Conservation (phyloP, 805 yeast species). For the Yamadazyma insecticola region DNA sequence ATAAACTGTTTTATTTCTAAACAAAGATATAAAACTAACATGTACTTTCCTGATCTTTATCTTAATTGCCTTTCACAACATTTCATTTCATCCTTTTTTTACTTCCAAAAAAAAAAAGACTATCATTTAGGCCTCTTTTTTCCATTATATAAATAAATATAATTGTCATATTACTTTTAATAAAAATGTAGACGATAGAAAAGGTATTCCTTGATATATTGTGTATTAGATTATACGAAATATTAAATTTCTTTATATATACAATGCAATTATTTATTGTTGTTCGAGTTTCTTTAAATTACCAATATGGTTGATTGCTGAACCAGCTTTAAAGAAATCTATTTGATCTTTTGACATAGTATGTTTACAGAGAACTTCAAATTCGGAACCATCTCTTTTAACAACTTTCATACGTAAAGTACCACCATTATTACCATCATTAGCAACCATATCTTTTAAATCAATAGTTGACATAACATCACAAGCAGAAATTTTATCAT, state of each 20-base stretch:
- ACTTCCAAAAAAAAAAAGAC: too few relatives aligned
- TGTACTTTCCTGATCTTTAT: too few relatives aligned
- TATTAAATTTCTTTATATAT: too few relatives aligned
- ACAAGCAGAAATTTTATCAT: constrained; percentile 73
- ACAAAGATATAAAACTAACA: too few relatives aligned
- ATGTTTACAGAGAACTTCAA: constrained; percentile 76
- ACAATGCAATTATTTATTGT: too few relatives aligned
- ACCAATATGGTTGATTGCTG: constrained; percentile 92
- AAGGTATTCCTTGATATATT: too few relatives aligned
- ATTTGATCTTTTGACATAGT: constrained; percentile 97
- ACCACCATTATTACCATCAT: constrained; percentile 88
- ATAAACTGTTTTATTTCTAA: too few relatives aligned
- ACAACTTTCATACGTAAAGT: constrained; percentile 64
- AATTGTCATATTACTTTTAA: not conserved
- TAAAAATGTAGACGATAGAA: too few relatives aligned
- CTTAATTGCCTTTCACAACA: too few relatives aligned
- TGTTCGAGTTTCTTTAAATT: constrained; percentile 26
- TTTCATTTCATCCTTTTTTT: too few relatives aligned
- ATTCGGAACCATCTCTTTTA: constrained; percentile 65
- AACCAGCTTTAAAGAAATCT: constrained; percentile 94
- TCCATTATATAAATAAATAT: too few relatives aligned
- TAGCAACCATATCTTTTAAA: constrained; percentile 69
- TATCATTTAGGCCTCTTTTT: not conserved
- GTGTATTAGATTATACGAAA: not conserved
- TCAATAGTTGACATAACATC: constrained; percentile 75